Evolutionary conservation across 768 basidiomycete species (phyloP).

Genomic region (Heimioporus sp.): DNA sequence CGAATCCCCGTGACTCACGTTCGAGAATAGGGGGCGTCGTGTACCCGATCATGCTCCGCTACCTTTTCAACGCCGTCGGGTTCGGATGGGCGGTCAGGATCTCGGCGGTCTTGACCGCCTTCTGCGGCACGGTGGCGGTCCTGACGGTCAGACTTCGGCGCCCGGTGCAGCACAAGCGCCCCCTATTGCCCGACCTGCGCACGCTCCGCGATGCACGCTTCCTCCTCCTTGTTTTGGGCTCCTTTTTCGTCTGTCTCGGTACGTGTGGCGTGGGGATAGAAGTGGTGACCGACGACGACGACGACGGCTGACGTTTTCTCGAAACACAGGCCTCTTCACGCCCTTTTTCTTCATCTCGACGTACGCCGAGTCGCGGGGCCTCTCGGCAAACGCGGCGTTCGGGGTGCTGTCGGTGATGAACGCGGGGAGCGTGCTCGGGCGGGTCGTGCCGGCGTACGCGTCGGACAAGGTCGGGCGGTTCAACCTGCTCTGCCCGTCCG

Average conservation of each 20-base stretch:
- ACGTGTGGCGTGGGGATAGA: slow-evolving; percentile 18
- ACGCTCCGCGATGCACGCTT: slow-evolving; percentile 50
- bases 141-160: slow-evolving; percentile 42
- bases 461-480: slow-evolving; percentile 67
- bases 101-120: slow-evolving; percentile 48
- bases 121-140: slow-evolving; percentile 46
- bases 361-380: slow-evolving; percentile 45
- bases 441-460: slow-evolving; percentile 59
- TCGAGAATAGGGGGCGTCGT: slow-evolving; percentile 55
- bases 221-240: slow-evolving; percentile 50
- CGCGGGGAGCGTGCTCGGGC: slow-evolving; percentile 63
- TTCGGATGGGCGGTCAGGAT: slow-evolving; percentile 65
- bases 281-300: too few relatives aligned
- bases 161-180: slow-evolving; percentile 14
- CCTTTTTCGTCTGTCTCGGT: slow-evolving; percentile 63
- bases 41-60: slow-evolving; percentile 64
- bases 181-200: slow-evolving; percentile 21
- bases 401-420: slow-evolving; percentile 67
- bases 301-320: too few relatives aligned
- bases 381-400: slow-evolving; percentile 43
- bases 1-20: slow-evolving; percentile 18
- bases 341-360: slow-evolving; percentile 71
- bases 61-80: slow-evolving; percentile 51
- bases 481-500: slow-evolving; percentile 63
- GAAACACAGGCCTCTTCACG: slow-evolving; percentile 73